Evolutionary conservation across 257 asterid genomes (phyloP).

Genomic region (Agastache rugosa): DNA sequence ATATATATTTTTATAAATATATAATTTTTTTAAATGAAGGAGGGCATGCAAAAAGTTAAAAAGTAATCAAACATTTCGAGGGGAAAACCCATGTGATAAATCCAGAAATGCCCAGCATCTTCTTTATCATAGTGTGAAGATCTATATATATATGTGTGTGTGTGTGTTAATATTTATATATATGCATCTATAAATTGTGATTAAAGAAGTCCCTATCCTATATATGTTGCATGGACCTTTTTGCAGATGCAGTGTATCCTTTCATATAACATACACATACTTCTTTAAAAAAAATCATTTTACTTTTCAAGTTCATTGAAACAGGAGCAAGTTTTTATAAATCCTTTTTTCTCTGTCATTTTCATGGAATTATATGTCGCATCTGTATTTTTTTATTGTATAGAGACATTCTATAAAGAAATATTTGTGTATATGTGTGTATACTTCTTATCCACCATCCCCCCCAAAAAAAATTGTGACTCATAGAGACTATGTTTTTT

Average conservation of each 20-base stretch:
- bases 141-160: background rate
- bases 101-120: conserved; percentile 30
- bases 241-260: conserved; percentile 31
- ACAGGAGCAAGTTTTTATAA: background rate
- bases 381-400: no score
- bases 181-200: background rate
- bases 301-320: conserved; percentile 11
- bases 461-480: no score
- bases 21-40: background rate
- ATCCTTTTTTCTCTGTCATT: background rate
- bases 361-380: background rate
- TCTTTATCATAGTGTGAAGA: background rate
- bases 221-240: conserved; percentile 19
- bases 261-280: background rate
- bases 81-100: conserved; percentile 36
- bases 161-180: background rate
- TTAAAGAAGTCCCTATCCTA: conserved; percentile 24
- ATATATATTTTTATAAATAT: no score
- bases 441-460: no score
- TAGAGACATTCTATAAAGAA: background rate
- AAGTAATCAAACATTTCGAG: conserved; percentile 3
- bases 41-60: background rate
- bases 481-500: no score
- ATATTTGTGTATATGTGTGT: no score
- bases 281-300: background rate